Percentiles rank a stretch among this genome's conserved stretches.
phyloP scores from a whole-genome alignment of 306 rosid species.

The Vachellia collinsii region DNA sequence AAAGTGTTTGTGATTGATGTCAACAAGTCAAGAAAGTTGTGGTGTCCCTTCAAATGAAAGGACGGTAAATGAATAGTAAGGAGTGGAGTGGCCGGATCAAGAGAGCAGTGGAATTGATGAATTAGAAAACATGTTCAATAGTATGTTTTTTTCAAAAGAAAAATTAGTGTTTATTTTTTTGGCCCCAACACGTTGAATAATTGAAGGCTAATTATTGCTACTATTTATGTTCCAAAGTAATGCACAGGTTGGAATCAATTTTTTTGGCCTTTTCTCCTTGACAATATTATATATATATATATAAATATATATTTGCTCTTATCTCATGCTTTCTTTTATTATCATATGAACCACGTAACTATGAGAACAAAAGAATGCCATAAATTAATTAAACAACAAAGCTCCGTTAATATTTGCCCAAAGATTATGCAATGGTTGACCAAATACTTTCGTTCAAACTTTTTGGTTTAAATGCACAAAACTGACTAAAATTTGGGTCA shows the following conservation, averaged over 20 bases:
- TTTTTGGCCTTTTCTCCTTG: not conserved
- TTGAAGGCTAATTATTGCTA: not conserved
- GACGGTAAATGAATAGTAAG: slow-evolving; percentile 14
- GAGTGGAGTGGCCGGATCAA: slow-evolving; percentile 10
- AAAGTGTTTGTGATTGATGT: not conserved
- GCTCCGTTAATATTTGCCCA: not conserved
- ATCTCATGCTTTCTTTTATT: not conserved
- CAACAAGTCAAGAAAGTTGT: not conserved
- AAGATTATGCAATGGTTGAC: not conserved
- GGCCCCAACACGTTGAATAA: not conserved
- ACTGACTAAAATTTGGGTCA: too few relatives aligned
- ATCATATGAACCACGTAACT: slow-evolving; percentile 33
- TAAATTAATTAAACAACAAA: slow-evolving; percentile 2
- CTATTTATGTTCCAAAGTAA: not conserved
- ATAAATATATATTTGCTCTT: not conserved
- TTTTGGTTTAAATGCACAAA: too few relatives aligned
- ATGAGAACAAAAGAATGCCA: slow-evolving; percentile 29
- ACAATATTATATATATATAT: too few relatives aligned
- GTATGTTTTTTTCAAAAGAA: not conserved
- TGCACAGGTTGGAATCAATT: not conserved
- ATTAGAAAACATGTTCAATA: slow-evolving; percentile 4
- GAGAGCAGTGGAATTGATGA: slow-evolving; percentile 25
- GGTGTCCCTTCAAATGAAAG: slow-evolving; percentile 39
- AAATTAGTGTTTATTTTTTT: not conserved
- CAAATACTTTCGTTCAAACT: not conserved